Evolutionary conservation across 75 land plant species (phyloP), one percentile per base, ranked within the genome.

Genomic region (Azolla pinnata): DNA sequence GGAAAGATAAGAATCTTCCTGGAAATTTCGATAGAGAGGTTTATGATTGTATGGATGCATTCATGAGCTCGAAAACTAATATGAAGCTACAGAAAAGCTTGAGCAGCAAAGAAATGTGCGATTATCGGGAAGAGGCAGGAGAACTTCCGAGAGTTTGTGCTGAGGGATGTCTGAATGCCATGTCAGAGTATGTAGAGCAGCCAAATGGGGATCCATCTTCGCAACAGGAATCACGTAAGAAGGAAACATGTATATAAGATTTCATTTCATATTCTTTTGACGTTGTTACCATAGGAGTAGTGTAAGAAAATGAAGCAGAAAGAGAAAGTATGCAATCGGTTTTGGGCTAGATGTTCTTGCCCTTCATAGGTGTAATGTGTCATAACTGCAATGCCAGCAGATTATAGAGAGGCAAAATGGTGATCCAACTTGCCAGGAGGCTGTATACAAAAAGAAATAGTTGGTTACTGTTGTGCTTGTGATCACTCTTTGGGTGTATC

Each of bases 11-110:
- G 58, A 77, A 75, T 63, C 49, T 88, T 65, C 89, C 93, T 19
- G 85, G 89, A 21, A 81, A 79, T 56, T 88, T 85, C 47, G 93
- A 88, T 28, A 57, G 66, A 25, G 93, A 88, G 72, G 86, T 88
- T 44, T 88, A 71, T 47, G 89, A 85, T 32, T 75, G 77, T 0
- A 52, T 88, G 33, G 89, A 88, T n/a, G 20, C 31, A 8, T 70
- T 50, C 16, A 40, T 58, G 30, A 59, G 59, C 4, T 47, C 50
- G 19, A 47, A 47, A 9, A 20, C 50, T 3, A 47, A 3, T 47
- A 4, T 47, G 50, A 9, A 47, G 20, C 50, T 47, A 4, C 50
- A 47, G 4, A 47, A 4, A 12, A 47, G 18, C 50, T 16, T 16
- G 4, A 20, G 10, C 50, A 47, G 18, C 20, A 47, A 20, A 16